Conservation (phyloP, 345 rosid species). For the Iberis pinnata region DNA sequence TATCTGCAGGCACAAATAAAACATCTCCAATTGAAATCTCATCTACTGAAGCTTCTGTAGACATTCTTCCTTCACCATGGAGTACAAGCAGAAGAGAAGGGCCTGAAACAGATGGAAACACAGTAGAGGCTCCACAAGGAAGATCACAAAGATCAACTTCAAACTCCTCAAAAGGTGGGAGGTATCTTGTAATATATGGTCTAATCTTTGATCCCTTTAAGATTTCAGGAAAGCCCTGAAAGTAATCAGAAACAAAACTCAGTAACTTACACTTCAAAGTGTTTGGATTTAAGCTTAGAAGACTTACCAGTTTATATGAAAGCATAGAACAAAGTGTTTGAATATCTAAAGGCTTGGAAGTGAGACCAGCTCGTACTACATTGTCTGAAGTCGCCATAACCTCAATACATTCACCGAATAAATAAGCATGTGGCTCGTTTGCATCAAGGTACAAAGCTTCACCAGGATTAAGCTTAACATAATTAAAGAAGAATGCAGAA, state of each 20-base stretch:
- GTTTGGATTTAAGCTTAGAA: not conserved
- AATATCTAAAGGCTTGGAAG: conserved; percentile 79
- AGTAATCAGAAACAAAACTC: conserved; percentile 21
- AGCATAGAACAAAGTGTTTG: conserved; percentile 95
- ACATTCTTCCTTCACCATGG: conserved; percentile 56
- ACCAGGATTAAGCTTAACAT: conserved; percentile 86
- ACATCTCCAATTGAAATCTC: conserved; percentile 60
- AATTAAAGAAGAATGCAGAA: conserved; percentile 78
- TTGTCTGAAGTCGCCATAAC: conserved; percentile 99
- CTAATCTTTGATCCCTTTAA: conserved; percentile 59
- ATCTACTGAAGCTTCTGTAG: conserved; percentile 32
- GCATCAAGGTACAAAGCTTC: conserved; percentile 95
- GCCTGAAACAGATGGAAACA: conserved; percentile 66
- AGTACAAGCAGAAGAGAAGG: conserved; percentile 71
- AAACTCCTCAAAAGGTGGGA: conserved; percentile 89
- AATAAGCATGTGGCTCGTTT: conserved; percentile 91
- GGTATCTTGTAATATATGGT: conserved; percentile 67
- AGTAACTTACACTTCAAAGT: conserved; percentile 1
- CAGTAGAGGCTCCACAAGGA: conserved; percentile 49
- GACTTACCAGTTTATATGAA: conserved; percentile 74
- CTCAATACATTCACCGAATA: conserved; percentile 83
- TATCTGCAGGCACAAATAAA: conserved; percentile 67
- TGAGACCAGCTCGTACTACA: conserved; percentile 97
- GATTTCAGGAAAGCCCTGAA: conserved; percentile 86
- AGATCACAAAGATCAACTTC: conserved; percentile 77